Conservation (phyloP, 164 flowering plant species). For the Pachysandra terminalis region DNA sequence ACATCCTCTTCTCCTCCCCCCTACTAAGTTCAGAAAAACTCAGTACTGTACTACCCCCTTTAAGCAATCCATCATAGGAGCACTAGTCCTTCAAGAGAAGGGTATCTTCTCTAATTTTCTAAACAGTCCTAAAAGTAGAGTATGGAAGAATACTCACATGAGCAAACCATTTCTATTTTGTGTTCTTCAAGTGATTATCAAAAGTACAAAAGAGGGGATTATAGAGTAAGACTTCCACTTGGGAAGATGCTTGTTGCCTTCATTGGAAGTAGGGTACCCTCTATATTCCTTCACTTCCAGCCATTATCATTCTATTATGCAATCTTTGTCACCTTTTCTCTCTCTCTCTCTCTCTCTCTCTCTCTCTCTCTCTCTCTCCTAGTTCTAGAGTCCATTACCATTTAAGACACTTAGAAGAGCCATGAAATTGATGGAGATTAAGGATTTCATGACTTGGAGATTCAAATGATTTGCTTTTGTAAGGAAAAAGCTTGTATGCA, state of each 20-base stretch:
- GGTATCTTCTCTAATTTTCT: background rate
- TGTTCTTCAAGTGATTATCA: background rate
- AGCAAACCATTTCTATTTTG: background rate
- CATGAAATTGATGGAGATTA: no score
- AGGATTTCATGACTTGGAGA: no score
- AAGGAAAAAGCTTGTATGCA: no score
- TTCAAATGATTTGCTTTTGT: no score
- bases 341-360: no score
- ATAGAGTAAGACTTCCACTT: background rate
- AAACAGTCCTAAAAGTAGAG: background rate
- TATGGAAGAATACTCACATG: background rate
- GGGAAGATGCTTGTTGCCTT: conserved; percentile 1
- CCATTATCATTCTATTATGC: background rate
- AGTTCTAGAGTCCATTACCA: no score
- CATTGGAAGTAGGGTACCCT: no score
- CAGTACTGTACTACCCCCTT: no score
- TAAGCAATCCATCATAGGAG: no score
- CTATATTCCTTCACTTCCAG: background rate
- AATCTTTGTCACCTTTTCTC: background rate
- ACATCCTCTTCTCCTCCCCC: background rate
- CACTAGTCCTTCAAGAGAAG: background rate
- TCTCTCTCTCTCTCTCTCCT: no score
- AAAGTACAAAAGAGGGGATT: background rate
- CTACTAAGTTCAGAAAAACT: background rate
- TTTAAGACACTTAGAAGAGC: no score